Conservation (phyloP, 208 protist species). For the Crithidia sp. region DNA sequence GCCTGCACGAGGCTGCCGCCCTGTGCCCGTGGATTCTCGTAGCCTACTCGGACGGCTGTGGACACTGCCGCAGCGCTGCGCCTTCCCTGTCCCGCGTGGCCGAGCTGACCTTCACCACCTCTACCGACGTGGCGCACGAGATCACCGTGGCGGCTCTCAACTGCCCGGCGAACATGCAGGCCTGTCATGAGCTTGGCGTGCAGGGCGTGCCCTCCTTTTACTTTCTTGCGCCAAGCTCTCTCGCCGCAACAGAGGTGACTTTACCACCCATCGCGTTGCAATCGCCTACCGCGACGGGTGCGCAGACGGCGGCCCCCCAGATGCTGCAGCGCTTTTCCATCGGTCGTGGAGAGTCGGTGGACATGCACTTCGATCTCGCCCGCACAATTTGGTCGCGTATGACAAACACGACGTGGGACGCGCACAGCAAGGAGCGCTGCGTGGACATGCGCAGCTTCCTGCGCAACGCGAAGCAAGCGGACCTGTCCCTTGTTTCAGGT, state of each 20-base stretch:
- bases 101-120: conserved; percentile 6
- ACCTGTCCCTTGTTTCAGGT: not conserved
- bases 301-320: not conserved
- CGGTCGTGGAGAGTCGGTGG: not conserved
- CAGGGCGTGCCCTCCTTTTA: conserved; percentile 38
- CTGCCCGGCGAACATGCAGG: conserved; percentile 36
- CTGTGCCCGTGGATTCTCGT: conserved; percentile 69
- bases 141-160: conserved; percentile 49
- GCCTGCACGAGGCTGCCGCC: conserved; percentile 33
- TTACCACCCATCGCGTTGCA: conserved; percentile 5
- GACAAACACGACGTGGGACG: not conserved
- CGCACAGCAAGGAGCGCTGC: conserved; percentile 14
- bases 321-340: conserved; percentile 9
- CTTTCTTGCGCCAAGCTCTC: conserved; percentile 29
- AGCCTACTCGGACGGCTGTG: conserved; percentile 61
- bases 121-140: conserved; percentile 16
- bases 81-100: conserved; percentile 22
- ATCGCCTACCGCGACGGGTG: not conserved
- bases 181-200: conserved; percentile 40
- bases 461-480: conserved; percentile 21
- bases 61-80: conserved; percentile 53
- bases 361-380: conserved; percentile 11
- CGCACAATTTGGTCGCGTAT: conserved; percentile 12
- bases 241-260: not conserved
- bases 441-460: conserved; percentile 28